Evolutionary conservation across 2,329 filamentous ascomycete genomes (phyloP).

Genomic region (Periglandula ipomoeae): DNA sequence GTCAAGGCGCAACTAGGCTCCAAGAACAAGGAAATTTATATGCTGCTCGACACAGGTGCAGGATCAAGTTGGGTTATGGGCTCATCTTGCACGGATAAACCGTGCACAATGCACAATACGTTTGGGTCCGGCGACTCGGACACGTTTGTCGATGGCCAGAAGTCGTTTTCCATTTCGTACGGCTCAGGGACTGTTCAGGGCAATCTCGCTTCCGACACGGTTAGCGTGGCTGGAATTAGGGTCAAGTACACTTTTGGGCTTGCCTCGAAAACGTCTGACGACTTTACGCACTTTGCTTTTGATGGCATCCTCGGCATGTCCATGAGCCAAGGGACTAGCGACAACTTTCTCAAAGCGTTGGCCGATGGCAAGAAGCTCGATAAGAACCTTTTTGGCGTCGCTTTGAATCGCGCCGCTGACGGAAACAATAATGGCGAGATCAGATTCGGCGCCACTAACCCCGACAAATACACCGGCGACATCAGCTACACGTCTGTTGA

Average conservation of each 20-base stretch:
- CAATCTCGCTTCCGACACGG: constrained; percentile 52
- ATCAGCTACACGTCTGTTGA: constrained; percentile 54
- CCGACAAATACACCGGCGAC: constrained; percentile 55
- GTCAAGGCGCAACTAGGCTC: constrained; percentile 48
- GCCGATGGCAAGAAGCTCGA: constrained; percentile 44
- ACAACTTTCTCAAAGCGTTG: constrained; percentile 60
- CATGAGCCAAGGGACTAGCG: constrained; percentile 46
- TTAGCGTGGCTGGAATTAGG: constrained; percentile 57
- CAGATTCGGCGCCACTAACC: constrained; percentile 64
- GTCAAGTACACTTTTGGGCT: constrained; percentile 62
- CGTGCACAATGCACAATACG: constrained; percentile 61
- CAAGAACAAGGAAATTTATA: constrained; percentile 41
- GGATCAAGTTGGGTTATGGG: constrained; percentile 80
- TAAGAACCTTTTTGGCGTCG: constrained; percentile 61
- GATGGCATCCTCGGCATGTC: constrained; percentile 81
- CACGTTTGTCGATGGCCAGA: constrained; percentile 44
- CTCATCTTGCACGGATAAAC: constrained; percentile 51
- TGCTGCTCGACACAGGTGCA: constrained; percentile 59
- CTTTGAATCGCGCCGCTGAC: constrained; percentile 58
- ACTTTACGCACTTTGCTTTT: constrained; percentile 73
- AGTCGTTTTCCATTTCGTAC: constrained; percentile 60
- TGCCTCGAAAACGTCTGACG: constrained; percentile 59
- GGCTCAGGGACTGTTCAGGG: constrained; percentile 70
- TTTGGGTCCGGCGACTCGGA: constrained; percentile 60
- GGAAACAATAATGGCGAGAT: constrained; percentile 64